Evolutionary conservation across 768 basidiomycete species (phyloP), one percentile per base, ranked within the genome.

Genomic region (Erythrobasidium yunnanense): DNA sequence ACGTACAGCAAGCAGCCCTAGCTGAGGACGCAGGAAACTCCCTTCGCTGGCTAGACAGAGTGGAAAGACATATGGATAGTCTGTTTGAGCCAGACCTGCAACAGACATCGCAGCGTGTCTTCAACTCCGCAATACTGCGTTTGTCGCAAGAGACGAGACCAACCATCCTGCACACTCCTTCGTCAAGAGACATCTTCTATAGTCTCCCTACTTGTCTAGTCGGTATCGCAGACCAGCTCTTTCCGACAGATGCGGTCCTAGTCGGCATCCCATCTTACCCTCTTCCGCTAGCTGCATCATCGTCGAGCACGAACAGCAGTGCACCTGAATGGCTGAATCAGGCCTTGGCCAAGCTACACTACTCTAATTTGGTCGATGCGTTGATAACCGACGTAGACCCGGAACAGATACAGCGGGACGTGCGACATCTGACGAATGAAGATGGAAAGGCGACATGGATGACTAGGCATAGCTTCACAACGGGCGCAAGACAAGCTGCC

Each of bases 401-500:
- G 22, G 30, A 20, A 11, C 4, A 20, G 2, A 60, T 66, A 25
- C 32, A 66, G 55, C 38, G 46, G 29, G 56, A 55, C 25, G 56
- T 57, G 2, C 23, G 62, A 20, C 56, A 49, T 25, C 55, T 66
- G 17, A 57, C 66, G 4, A 49, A 30, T 22, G 66, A 66, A 62
- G 55, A 58, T 45, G 66, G 45, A 4, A 62, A 66, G 25, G 11
- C 55, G 2, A 32, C 30, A 1, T 49, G 54, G 55, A 42, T 35
- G 20, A 66, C 66, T 15, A 38, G 66, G 27, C 66, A 66, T 47
- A 46, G 34, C 33, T 66, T 66, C 42, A 66, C 66, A 3, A 46
- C 38, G 23, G 66, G 38, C 13, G 66, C 33, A 23, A 46, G 27
- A 30, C 2, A 27, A 34, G 66, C 66, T 62, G 66, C 27, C 5